These are phyloP conservation scores for Aspergillus sparsus DNA, from an alignment of 495 filamentous ascomycete genomes.

Conservation along the genomic window DNA sequence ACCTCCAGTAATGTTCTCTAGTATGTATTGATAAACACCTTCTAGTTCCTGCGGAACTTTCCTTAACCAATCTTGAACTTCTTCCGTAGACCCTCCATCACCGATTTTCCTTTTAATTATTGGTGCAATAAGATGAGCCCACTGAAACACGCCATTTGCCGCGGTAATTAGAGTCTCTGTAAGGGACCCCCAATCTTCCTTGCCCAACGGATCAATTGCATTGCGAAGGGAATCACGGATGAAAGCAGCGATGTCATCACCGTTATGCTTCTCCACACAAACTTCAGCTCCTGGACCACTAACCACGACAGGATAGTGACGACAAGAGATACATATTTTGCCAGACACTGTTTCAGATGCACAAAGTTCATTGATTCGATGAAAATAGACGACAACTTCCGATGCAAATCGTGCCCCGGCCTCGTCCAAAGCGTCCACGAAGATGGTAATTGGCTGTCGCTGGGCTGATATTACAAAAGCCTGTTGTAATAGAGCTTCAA, in stretches of 20 bases:
- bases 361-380: slow-evolving; percentile 13
- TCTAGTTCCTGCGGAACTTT: too few relatives aligned
- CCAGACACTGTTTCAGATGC: neutral
- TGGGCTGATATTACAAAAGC: slow-evolving; percentile 14
- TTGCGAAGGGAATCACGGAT: neutral
- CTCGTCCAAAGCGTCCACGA: slow-evolving; percentile 30
- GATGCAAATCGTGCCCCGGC: slow-evolving; percentile 18
- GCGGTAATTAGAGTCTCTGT: too few relatives aligned
- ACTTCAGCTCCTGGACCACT: slow-evolving; percentile 9
- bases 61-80: too few relatives aligned
- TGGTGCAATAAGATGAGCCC: too few relatives aligned
- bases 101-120: too few relatives aligned
- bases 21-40: too few relatives aligned
- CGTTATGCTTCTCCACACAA: slow-evolving; percentile 18
- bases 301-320: slow-evolving; percentile 19
- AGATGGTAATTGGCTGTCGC: slow-evolving; percentile 9
- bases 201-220: too few relatives aligned
- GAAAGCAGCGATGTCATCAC: slow-evolving; percentile 9
- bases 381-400: slow-evolving; percentile 12
- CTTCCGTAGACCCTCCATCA: too few relatives aligned
- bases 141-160: too few relatives aligned
- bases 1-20: too few relatives aligned
- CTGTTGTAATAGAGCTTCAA: slow-evolving; percentile 17
- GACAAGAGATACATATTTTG: slow-evolving; percentile 23
- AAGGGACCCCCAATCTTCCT: too few relatives aligned